These are phyloP conservation scores for Umbilicus rupestris DNA, from an alignment of 164 flowering plant genomes.

Conservation along the genomic window DNA sequence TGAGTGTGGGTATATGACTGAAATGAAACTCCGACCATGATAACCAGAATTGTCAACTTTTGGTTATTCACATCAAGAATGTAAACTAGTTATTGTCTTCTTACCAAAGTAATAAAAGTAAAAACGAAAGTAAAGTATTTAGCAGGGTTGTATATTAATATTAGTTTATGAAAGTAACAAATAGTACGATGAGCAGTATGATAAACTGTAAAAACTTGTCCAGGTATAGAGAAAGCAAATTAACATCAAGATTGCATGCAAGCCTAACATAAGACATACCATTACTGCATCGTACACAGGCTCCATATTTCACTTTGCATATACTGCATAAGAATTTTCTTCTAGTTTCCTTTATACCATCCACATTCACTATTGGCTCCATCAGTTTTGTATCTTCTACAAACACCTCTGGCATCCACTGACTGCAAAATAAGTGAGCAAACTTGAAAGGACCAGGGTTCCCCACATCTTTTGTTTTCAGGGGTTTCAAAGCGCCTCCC, in stretches of 20 bases:
- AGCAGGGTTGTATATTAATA: too few relatives aligned
- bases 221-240: neutral
- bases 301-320: conserved; percentile 83
- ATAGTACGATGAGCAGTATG: neutral
- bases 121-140: too few relatives aligned
- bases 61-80: too few relatives aligned
- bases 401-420: conserved; percentile 87
- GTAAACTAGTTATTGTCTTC: too few relatives aligned
- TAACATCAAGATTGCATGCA: conserved; percentile 5
- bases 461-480: conserved; percentile 18
- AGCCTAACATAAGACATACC: conserved; percentile 53
- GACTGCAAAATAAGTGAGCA: conserved; percentile 80
- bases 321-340: conserved; percentile 55
- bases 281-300: conserved; percentile 87
- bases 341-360: conserved; percentile 53
- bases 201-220: neutral
- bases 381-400: conserved; percentile 47
- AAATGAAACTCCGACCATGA: neutral
- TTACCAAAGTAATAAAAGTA: too few relatives aligned
- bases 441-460: conserved; percentile 31
- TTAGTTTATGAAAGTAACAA: too few relatives aligned
- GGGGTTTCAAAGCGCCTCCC: conserved; percentile 81
- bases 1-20: too few relatives aligned
- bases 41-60: neutral
- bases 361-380: conserved; percentile 80